Evolutionary conservation across 2,329 filamentous ascomycete genomes (phyloP).

Genomic region (Mollisia scopiformis): DNA sequence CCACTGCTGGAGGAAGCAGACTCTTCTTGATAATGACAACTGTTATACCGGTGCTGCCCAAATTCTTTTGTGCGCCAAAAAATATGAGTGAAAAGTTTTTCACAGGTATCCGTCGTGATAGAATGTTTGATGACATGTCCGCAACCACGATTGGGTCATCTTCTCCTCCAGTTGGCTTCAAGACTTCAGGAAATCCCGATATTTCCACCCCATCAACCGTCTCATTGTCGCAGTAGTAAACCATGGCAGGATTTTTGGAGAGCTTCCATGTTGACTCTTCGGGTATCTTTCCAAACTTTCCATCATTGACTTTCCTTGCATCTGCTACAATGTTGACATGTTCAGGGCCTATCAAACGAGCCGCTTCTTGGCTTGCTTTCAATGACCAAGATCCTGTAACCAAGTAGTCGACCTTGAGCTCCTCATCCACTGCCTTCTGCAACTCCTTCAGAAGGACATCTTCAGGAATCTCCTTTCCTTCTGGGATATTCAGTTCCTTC

Average conservation of each 20-base stretch:
- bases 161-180: constrained; percentile 61
- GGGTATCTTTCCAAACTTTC: constrained; percentile 87
- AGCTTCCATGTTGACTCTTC: constrained; percentile 77
- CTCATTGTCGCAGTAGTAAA: constrained; percentile 91
- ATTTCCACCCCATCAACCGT: constrained; percentile 95
- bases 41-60: constrained; percentile 84
- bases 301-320: constrained; percentile 64
- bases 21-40: constrained; percentile 83
- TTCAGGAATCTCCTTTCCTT: constrained; percentile 52
- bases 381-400: constrained; percentile 88
- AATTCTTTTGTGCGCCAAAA: constrained; percentile 94
- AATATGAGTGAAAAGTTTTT: constrained; percentile 84
- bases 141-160: constrained; percentile 79
- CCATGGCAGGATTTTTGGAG: constrained; percentile 68
- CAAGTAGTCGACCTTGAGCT: constrained; percentile 85
- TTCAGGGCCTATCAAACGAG: constrained; percentile 74
- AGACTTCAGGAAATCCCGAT: constrained; percentile 67
- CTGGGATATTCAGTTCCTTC: constrained; percentile 51
- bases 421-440: constrained; percentile 64
- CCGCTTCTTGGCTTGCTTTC: constrained; percentile 85
- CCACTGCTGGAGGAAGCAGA: constrained; percentile 68
- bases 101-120: constrained; percentile 77
- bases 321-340: constrained; percentile 82
- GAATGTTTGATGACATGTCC: constrained; percentile 94
- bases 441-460: constrained; percentile 60